Evolutionary conservation across 2,329 filamentous ascomycete genomes (phyloP).

Genomic region (Cercospora sp.): DNA sequence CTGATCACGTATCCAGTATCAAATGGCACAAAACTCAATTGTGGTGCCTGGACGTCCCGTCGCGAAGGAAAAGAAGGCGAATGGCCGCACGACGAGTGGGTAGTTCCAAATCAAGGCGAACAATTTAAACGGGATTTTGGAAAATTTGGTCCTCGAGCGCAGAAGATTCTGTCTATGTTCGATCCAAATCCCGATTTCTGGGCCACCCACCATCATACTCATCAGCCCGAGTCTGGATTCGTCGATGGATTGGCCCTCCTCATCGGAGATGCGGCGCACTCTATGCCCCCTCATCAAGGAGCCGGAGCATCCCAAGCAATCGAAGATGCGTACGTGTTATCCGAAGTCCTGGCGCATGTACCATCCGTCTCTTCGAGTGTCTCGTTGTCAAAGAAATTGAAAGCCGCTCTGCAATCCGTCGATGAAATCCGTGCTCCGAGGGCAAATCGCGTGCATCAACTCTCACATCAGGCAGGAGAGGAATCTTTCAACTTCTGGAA

Average conservation of each 20-base stretch:
- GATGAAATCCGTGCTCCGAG: constrained; percentile 26
- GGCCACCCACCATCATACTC: constrained; percentile 50
- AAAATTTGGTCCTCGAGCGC: constrained; percentile 46
- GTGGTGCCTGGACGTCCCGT: constrained; percentile 45
- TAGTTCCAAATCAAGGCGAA: constrained; percentile 42
- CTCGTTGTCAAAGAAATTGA: neutral
- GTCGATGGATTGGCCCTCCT: constrained; percentile 55
- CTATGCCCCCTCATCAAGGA: constrained; percentile 65
- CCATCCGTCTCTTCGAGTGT: neutral
- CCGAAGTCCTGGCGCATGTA: constrained; percentile 24
- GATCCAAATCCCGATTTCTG: constrained; percentile 50
- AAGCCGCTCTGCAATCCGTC: constrained; percentile 27
- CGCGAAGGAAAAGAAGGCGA: constrained; percentile 34
- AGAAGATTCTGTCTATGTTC: constrained; percentile 40
- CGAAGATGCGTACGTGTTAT: constrained; percentile 53
- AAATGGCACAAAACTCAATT: constrained; percentile 58
- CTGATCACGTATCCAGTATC: constrained; percentile 63
- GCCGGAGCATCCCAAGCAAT: constrained; percentile 59
- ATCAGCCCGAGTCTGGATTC: constrained; percentile 24
- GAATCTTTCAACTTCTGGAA: constrained; percentile 25
- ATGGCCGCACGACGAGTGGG: constrained; percentile 46
- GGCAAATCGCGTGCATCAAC: constrained; percentile 21
- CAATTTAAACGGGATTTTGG: constrained; percentile 46
- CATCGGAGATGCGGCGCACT: constrained; percentile 67
- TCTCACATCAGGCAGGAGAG: constrained; percentile 23